Evolutionary conservation across 305 asterid genomes (phyloP), one percentile per base, ranked within the genome.

Genomic region (Fraxinus sp.): DNA sequence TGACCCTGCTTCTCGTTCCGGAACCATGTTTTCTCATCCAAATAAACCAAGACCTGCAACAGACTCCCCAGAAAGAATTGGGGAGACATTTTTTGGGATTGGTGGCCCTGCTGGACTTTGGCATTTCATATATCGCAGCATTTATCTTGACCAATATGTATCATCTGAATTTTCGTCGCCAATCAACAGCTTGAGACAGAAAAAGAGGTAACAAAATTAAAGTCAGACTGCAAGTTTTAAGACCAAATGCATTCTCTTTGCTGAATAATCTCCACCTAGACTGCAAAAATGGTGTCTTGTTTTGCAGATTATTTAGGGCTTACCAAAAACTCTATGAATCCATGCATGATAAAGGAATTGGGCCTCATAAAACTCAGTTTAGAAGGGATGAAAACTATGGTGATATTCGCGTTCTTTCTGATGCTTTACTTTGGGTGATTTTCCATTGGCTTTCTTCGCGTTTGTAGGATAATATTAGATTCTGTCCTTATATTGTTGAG

Each of bases 51-150:
- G 92, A 81, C 87, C 89, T 7, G 82, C 88, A 55, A 66, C 89
- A 82, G 95, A 86, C 68, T 85, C 94, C 64, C 84, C 91, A 24
- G 91, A 85, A 52, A 89, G 91, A 79, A 74, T 59, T 39, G 74
- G 89, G 28, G 93, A 92, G 9, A 87, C 90, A 62, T 88, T 84
- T 86, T 74, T 64, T 70, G 92, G 97, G 36, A 81, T 88, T 80
- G 99, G 97, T 82, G 99, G 99, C 81, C 98, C 98, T 39, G 97
- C 93, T 79, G 98, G 98, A 77, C 92, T 97, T 49, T 97, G 99
- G 98, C 99, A 97, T 90, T 97, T 97, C 89, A 88, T 97, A 66
- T 97, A 97, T 83, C 91, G 96, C 81, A 97, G 97, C 86, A 90
- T 91, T 81, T 89, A 84, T 90, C 96, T 91, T 70, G 95, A 92